Base-by-base conservation (phyloP, 2,329 filamentous ascomycete genomes). In the Pestalotiopsis sp. region DNA sequence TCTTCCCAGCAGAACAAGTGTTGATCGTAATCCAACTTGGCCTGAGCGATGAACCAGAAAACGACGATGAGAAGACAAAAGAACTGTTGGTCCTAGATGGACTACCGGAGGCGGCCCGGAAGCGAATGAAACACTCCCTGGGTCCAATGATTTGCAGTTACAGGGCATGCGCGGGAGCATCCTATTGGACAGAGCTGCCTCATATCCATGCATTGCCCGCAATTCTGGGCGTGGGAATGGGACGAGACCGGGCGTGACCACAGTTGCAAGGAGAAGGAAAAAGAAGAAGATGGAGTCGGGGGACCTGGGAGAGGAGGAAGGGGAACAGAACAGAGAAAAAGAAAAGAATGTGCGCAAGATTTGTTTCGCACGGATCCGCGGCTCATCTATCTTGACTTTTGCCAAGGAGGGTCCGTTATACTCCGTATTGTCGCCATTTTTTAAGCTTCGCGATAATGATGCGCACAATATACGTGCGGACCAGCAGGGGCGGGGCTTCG, bases 81-180 rank as follows among this genome's bases (percentile, higher is more conserved):
- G 27, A 59, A 25, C 25, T 27, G 57, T 59, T 59, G 27, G 59
- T 62, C 13, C 36, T 39, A 3, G 13, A n/a, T n/a, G 31, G 58
- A 39, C 25, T 62, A 20, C 59, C 31, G 27, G 59, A 62, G 59
- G 31, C 59, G 59, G 59, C 17, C 31, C 59, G 59, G 59, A 62
- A 62, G 59, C 59, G 59, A 62, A 20, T 38, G 59, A 39, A 39
- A 62, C 31, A 20, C 17, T 62, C 59, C 59, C 59, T 39, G 36
- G 23, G 12, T 62, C 59, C 59, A 62, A 62, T 62, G 59, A 62
- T 36, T 36, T 20, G 59, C 59, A 62, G 25, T 59, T 38, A 36
- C 59, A 62, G 59, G 27, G n/a, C n/a, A 36, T 62, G 17, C 45
- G 45, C 59, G 59, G 59, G 59, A 62, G 31, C 13, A 62, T 62